Conservation (phyloP, 495 filamentous ascomycete genomes). For the Ramalina peruviana region DNA sequence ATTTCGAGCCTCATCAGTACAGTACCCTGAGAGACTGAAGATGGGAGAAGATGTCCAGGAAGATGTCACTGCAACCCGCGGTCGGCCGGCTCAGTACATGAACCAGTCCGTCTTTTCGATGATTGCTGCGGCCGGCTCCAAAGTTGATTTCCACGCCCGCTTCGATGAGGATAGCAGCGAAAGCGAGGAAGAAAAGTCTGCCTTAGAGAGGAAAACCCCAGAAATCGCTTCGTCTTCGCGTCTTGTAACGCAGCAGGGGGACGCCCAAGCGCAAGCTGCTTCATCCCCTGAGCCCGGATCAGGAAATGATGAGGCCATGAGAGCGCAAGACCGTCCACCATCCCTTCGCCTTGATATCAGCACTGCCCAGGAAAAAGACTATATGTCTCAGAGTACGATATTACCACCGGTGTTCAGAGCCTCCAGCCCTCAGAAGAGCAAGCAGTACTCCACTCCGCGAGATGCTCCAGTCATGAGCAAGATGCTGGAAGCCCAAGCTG, state of each 20-base stretch:
- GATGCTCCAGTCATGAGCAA: conserved; percentile 65
- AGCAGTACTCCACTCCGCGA: conserved; percentile 31
- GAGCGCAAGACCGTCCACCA: not conserved
- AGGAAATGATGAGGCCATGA: not conserved
- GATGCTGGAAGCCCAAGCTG: conserved; percentile 69
- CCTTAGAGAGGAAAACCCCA: not conserved
- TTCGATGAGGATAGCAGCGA: conserved; percentile 75
- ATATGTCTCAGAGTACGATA: conserved; percentile 17
- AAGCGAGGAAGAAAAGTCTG: conserved; percentile 43
- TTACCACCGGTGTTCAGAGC: conserved; percentile 5
- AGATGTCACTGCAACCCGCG: conserved; percentile 50
- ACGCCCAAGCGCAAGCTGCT: not conserved
- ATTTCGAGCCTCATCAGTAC: conserved; percentile 45
- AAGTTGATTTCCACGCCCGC: conserved; percentile 61
- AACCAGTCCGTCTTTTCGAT: conserved; percentile 92
- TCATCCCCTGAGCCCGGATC: not conserved
- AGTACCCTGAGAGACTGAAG: conserved; percentile 64
- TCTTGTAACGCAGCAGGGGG: not conserved
- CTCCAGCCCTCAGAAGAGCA: conserved; percentile 15
- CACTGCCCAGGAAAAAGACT: conserved; percentile 18
- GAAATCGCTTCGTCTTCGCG: not conserved
- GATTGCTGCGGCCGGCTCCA: conserved; percentile 79
- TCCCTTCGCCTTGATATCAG: conserved; percentile 11
- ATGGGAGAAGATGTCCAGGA: conserved; percentile 59
- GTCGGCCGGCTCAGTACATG: conserved; percentile 48